Conservation (phyloP, 78 protist species). For the Dictyostelium purpureum region DNA sequence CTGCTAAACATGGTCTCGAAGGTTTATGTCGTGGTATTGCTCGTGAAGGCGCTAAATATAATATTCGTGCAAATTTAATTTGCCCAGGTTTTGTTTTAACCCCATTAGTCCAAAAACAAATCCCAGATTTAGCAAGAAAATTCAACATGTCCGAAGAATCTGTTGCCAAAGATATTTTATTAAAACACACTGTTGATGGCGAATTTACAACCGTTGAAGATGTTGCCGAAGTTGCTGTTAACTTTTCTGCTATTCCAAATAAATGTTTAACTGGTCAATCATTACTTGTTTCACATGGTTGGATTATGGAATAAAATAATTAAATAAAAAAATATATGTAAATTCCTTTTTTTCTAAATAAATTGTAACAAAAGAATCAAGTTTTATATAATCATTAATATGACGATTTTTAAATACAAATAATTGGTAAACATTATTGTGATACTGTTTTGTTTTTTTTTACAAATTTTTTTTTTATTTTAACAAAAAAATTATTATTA, state of each 20-base stretch:
- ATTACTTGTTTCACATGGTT: slow-evolving; percentile 85
- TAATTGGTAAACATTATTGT: not conserved
- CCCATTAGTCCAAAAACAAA: slow-evolving; percentile 77
- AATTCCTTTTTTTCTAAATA: too few species aligned
- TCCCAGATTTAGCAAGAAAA: slow-evolving; percentile 81
- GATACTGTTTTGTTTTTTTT: not conserved
- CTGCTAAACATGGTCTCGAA: slow-evolving; percentile 87
- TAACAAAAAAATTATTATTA: not conserved
- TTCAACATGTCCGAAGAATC: slow-evolving; percentile 81
- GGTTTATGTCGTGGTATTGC: slow-evolving; percentile 82
- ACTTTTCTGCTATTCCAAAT: slow-evolving; percentile 69
- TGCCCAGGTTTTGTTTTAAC: slow-evolving; percentile 88
- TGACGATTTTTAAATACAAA: too few species aligned
- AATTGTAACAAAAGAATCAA: not conserved
- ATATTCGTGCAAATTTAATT: slow-evolving; percentile 75
- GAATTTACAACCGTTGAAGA: slow-evolving; percentile 85
- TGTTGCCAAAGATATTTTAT: slow-evolving; percentile 56
- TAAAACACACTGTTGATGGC: slow-evolving; percentile 85
- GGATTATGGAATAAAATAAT: slow-evolving; percentile 85
- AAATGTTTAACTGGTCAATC: slow-evolving; percentile 87
- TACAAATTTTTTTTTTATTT: not conserved
- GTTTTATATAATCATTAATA: not conserved
- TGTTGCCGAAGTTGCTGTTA: slow-evolving; percentile 82
- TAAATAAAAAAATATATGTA: too few species aligned
- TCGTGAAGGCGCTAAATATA: slow-evolving; percentile 81